These are phyloP conservation scores for Talaromyces sp. DNA, from an alignment of 2,329 filamentous ascomycete species.

Conservation along the genomic window DNA sequence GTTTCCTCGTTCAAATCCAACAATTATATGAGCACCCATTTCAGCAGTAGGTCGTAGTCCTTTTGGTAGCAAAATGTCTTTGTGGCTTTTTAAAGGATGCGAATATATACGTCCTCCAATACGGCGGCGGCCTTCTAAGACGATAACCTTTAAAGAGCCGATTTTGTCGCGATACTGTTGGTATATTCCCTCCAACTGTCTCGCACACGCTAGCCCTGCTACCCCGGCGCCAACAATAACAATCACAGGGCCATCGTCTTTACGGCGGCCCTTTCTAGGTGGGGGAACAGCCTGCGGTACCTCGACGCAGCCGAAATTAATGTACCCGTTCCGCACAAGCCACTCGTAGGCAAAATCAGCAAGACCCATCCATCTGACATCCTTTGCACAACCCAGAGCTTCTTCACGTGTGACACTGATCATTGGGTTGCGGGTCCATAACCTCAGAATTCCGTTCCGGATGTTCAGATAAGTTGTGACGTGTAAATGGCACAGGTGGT, in stretches of 20 bases:
- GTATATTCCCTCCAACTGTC: conserved; percentile 83
- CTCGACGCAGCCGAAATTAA: conserved; percentile 91
- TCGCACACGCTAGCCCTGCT: conserved; percentile 83
- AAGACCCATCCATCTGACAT: conserved; percentile 80
- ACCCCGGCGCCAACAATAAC: conserved; percentile 91
- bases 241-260: conserved; percentile 61
- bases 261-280: conserved; percentile 34
- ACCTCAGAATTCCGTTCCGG: conserved; percentile 81
- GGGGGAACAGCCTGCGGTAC: conserved; percentile 45
- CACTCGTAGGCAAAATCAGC: conserved; percentile 88
- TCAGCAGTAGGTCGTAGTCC: conserved; percentile 72
- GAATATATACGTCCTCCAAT: conserved; percentile 94
- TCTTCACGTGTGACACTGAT: conserved; percentile 75
- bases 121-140: conserved; percentile 80
- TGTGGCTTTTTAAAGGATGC: conserved; percentile 59
- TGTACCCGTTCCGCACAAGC: conserved; percentile 84
- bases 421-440: conserved; percentile 85
- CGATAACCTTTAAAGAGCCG: conserved; percentile 62
- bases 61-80: conserved; percentile 46
- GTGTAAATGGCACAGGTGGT: conserved; percentile 79
- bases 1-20: conserved; percentile 92
- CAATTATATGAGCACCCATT: conserved; percentile 97
- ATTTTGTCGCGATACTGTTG: conserved; percentile 69
- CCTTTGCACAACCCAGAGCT: conserved; percentile 83
- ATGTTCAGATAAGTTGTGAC: conserved; percentile 96